Percentiles rank a stretch among this genome's conserved stretches.
These are phyloP conservation scores for Scleroderma bovista DNA, from an alignment of 768 basidiomycete genomes.

Conservation along the genomic window DNA sequence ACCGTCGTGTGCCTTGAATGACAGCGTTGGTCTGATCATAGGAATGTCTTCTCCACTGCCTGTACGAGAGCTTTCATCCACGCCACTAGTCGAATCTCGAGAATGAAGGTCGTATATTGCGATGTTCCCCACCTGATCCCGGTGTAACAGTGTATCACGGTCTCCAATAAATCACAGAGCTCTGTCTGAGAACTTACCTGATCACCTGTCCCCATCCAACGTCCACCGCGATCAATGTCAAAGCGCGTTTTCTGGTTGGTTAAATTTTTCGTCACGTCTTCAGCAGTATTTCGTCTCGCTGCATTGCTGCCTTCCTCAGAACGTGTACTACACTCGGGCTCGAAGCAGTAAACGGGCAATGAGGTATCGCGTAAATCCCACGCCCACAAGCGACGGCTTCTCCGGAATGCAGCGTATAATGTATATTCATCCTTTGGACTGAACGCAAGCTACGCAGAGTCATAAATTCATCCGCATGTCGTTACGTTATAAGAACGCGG, in stretches of 20 bases:
- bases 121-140: slow-evolving; percentile 49
- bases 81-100: neutral
- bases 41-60: neutral
- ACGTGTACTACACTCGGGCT: neutral
- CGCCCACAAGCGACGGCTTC: slow-evolving; percentile 50
- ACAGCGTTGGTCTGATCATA: slow-evolving; percentile 22
- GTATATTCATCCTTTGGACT: slow-evolving; percentile 67
- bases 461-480: slow-evolving; percentile 1
- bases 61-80: neutral
- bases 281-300: neutral
- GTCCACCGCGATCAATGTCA: slow-evolving; percentile 66
- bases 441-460: slow-evolving; percentile 59
- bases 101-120: slow-evolving; percentile 51
- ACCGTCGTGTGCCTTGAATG: slow-evolving; percentile 58
- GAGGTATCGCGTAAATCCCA: slow-evolving; percentile 74
- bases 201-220: slow-evolving; percentile 59
- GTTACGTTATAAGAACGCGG: too few species aligned
- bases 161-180: neutral
- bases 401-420: slow-evolving; percentile 75
- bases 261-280: slow-evolving; percentile 1
- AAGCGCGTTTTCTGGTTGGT: slow-evolving; percentile 82
- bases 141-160: neutral
- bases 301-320: neutral
- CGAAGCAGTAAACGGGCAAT: slow-evolving; percentile 35
- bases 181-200: slow-evolving; percentile 41